Evolutionary conservation across 2,329 filamentous ascomycete genomes (phyloP).

Genomic region (Aspergillus pseudonomiae): DNA sequence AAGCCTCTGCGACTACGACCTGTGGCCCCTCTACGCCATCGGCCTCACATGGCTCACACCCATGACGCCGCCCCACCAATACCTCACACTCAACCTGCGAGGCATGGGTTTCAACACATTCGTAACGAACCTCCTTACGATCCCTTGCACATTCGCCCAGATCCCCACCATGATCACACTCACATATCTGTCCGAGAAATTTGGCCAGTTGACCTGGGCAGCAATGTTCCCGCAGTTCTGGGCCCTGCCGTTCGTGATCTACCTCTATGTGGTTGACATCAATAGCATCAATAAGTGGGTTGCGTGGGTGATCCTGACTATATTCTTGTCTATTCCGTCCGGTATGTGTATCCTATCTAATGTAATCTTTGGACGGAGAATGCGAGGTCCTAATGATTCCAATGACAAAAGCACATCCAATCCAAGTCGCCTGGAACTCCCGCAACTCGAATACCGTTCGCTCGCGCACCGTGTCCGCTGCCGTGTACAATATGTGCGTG

Average conservation of each 20-base stretch:
- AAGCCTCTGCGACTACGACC: slow-evolving; percentile 54
- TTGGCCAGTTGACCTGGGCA: slow-evolving; percentile 8
- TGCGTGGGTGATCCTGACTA: slow-evolving; percentile 52
- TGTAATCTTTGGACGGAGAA: no score
- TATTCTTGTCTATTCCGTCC: slow-evolving; percentile 38
- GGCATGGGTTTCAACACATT: slow-evolving; percentile 59
- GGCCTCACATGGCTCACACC: slow-evolving; percentile 44
- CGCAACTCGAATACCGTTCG: slow-evolving; percentile 39
- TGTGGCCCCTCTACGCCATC: slow-evolving; percentile 56
- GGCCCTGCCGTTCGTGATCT: slow-evolving; percentile 38
- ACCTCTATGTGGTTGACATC: slow-evolving; percentile 41
- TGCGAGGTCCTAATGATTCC: slow-evolving; percentile 20
- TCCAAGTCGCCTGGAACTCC: slow-evolving; percentile 31
- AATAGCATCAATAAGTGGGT: slow-evolving; percentile 50
- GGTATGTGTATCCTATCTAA: slow-evolving; percentile 43
- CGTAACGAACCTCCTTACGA: slow-evolving; percentile 50
- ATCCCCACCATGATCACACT: background rate
- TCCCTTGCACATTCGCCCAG: slow-evolving; percentile 1
- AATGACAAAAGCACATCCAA: slow-evolving; percentile 40
- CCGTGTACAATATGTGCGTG: slow-evolving; percentile 46
- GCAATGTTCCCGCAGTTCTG: slow-evolving; percentile 38
- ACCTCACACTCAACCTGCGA: slow-evolving; percentile 42
- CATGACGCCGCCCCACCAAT: slow-evolving; percentile 24
- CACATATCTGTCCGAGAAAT: background rate
- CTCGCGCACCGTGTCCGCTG: slow-evolving; percentile 39